A percentile compares a stretch with the other conserved stretches of the same genome.
phyloP scores from a whole-genome alignment of 1,284 basidiomycete species.

The Hypsizygus ulmarius region DNA sequence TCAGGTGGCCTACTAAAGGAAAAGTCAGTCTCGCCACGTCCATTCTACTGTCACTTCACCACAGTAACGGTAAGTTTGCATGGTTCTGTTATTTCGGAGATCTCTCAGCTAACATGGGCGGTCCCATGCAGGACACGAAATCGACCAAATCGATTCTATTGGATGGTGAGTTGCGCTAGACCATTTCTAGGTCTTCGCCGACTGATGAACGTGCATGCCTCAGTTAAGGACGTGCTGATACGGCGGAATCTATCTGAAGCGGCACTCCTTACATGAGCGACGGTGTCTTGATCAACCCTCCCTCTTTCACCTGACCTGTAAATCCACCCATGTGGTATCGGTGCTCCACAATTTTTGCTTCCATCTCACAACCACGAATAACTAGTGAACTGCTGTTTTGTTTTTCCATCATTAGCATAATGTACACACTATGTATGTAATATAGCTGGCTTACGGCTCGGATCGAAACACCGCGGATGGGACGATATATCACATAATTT shows the following conservation, averaged over 20 bases:
- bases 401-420: background rate
- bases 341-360: background rate
- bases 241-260: conserved; percentile 44
- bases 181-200: background rate
- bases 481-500: background rate
- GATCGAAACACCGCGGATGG: conserved; percentile 3
- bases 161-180: conserved; percentile 29
- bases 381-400: background rate
- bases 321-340: background rate
- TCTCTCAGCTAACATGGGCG: background rate
- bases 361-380: background rate
- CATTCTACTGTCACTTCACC: conserved; percentile 70
- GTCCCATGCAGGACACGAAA: conserved; percentile 42
- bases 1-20: conserved; percentile 54
- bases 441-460: conserved; percentile 1
- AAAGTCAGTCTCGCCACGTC: conserved; percentile 49
- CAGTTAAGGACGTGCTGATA: conserved; percentile 55
- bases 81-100: background rate
- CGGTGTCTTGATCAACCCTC: background rate
- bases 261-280: conserved; percentile 26
- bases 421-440: conserved; percentile 1
- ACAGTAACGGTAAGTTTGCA: conserved; percentile 59
- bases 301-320: background rate
- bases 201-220: background rate
- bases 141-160: conserved; percentile 50